Base-by-base conservation (phyloP, 108 stramenopile species). In the Nannochloropsis granulata region DNA sequence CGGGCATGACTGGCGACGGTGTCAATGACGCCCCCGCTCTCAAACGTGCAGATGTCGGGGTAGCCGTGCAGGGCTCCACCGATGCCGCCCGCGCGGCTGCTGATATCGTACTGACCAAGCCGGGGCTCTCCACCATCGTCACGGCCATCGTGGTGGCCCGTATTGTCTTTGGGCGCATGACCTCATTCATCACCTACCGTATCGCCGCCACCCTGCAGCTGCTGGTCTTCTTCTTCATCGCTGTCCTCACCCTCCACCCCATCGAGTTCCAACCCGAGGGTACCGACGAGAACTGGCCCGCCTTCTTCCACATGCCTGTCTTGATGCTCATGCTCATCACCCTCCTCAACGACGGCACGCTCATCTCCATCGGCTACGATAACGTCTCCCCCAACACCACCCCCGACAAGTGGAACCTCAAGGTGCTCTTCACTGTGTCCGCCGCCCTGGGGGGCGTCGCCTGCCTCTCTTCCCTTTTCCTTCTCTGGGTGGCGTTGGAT, bases 11-110 rank as follows among this genome's bases (percentile, higher is more conserved):
- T 19, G 95, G 95, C 24, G 94, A 95, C 83, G 94, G 93, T 56
- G 94, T 95, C 45, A 96, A 96, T 86, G 95, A 96, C 86, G 94
- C 94, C 21, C 93, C 95, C 8, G 96, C 95, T 0, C 90, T 95
- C 23, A 92, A 90, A 21, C 92, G 91, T 34, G 95, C 95, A 44
- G 93, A 96, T 91, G 81, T 89, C 43, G 93, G 94, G 43, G 93
- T 94, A 81, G 93, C 93, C 13, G 95, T 96, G 12, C 89, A 92
- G 26, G 95, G 93, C 46, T 93, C 94, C 24, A 95, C 95, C 12
- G 96, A 96, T 89, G 96, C 95, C 16, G 95, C 96, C 19, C 92
- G 93, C 82, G 94, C 93, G 85, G 95, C 96, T 23, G 92, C 94
- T 8, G 94, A 94, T 82, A 90, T 95, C 43, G 93, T 96, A 43